Base-by-base conservation (phyloP, 306 rosid genomes). In the Begonia peltatifolia region DNA sequence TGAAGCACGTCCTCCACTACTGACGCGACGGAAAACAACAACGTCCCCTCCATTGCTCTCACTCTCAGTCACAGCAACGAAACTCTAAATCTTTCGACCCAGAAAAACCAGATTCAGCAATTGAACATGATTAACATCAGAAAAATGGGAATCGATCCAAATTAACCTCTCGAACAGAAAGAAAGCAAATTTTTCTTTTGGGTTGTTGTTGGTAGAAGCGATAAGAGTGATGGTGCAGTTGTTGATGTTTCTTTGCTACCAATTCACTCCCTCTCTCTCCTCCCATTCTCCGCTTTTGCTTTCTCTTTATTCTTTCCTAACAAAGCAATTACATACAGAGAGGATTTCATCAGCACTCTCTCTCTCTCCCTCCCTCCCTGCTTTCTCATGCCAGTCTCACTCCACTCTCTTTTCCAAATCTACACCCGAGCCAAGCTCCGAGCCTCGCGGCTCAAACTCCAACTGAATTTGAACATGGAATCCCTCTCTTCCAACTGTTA, bases 1-100 rank as follows among this genome's bases (percentile, higher is more conserved):
- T 83, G 92, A 53, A 90, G 97, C 59, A 90, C 94, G 61, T 90
- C 82, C 61, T 90, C 92, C 73, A 90, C 83, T 60, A 87, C 61
- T 11, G 94, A 79, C 23, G 85, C 81, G 23, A 83, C 95, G n/a
- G 97, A 85, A 66, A 83, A 80, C 46, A 79, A 82, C 35, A 79
- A 50, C 60, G 86, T 22, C 55, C 55, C 68, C 46, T 64, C 81
- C 47, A 65, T 68, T 53, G 82, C 14, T 10, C 76, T 72, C 11
- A 4, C 14, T 12, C 25, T 14, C 25, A 0, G 4, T 61, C 51
- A 58, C 41, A 20, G 48, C 47, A 50, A 60, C 22, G 16, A 3
- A 53, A 53, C 12, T n/a, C 41, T 22, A 11, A 16, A 14, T 46
- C 47, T 30, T 15, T 22, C 36, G 44, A 41, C 46, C 22, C 11